Base-by-base conservation (phyloP, 495 filamentous ascomycete genomes). In the Poronia punctata region DNA sequence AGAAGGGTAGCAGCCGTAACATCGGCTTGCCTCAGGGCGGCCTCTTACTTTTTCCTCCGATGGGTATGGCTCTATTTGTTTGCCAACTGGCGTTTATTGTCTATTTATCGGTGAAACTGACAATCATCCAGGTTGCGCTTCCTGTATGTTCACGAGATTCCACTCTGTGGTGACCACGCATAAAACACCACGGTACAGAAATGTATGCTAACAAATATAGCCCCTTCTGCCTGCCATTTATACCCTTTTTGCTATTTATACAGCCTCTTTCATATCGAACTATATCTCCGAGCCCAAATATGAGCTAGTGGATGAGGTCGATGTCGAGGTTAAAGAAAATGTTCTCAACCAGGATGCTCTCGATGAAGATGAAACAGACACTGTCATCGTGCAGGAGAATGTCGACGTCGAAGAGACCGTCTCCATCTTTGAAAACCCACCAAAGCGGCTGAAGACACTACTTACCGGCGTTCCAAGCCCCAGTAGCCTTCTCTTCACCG, bases 391-490 rank as follows among this genome's bases (percentile, higher is more conserved):
- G n/a, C 60, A 65, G 21, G 59, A 70, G 24, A 42, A 75, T 26
- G 48, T 79, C 22, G 68, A 71, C 24, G 57, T 78, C 25, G 48
- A 72, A 18, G 70, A 80, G 44, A 77, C 70, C 3, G 54, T 66
- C 6, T 38, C 74, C 19, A 47, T 72, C 4, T 40, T 60, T 9
- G 54, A 68, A 30, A 66, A 68, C 36, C 48, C 50, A 38, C 57
- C 53, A 31, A 69, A 63, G 33, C 64, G 66, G 0, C 53, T 82
- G 26, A 70, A 70, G 42, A 84, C 82, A 1, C 63, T 95, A 8
- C 59, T 95, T 24, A 76, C 76, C n/a, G 92, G 90, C 4, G 65
- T 82, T 0, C 89, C 92, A 4, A 82, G 72, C 50, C 76, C 84
- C 6, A 76, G 70, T 14, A 76, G 71, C 21, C 60, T 71, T 22